Evolutionary conservation across 805 yeast genomes (phyloP).

Genomic region (Suhomyces pyralidae): DNA sequence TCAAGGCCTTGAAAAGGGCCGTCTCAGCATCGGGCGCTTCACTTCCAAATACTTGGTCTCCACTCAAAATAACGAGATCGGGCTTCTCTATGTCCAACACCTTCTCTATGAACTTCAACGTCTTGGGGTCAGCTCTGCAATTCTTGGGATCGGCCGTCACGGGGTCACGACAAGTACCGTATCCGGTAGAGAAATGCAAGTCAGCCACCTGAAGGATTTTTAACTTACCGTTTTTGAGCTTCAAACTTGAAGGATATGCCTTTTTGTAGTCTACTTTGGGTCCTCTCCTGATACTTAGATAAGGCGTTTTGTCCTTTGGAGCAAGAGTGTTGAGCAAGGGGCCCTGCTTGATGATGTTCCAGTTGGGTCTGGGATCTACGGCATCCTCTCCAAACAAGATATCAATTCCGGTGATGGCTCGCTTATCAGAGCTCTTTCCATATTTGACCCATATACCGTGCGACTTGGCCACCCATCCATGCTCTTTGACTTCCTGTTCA

Average conservation of each 20-base stretch:
- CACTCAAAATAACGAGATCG: conserved; percentile 80
- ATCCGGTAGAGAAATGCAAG: conserved; percentile 82
- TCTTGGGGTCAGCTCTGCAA: conserved; percentile 79
- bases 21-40: conserved; percentile 78
- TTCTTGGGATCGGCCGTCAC: conserved; percentile 47
- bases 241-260: conserved; percentile 27
- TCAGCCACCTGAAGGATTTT: conserved; percentile 90
- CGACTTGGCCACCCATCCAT: conserved; percentile 47
- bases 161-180: conserved; percentile 76
- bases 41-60: conserved; percentile 88
- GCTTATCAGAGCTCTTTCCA: conserved; percentile 36
- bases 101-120: conserved; percentile 55
- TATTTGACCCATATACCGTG: conserved; percentile 61
- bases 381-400: conserved; percentile 71
- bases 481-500: conserved; percentile 29
- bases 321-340: conserved; percentile 21
- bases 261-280: conserved; percentile 27
- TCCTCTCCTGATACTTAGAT: conserved; percentile 36
- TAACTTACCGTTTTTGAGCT: conserved; percentile 48
- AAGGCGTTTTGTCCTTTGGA: conserved; percentile 22
- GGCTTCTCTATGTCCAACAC: conserved; percentile 78
- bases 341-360: conserved; percentile 43
- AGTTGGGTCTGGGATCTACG: conserved; percentile 72
- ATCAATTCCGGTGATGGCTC: conserved; percentile 57
- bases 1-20: conserved; percentile 70